Evolutionary conservation across 805 yeast species (phyloP), one percentile per base, ranked within the genome.

Genomic region (Schwanniomyces vanrijiae): DNA sequence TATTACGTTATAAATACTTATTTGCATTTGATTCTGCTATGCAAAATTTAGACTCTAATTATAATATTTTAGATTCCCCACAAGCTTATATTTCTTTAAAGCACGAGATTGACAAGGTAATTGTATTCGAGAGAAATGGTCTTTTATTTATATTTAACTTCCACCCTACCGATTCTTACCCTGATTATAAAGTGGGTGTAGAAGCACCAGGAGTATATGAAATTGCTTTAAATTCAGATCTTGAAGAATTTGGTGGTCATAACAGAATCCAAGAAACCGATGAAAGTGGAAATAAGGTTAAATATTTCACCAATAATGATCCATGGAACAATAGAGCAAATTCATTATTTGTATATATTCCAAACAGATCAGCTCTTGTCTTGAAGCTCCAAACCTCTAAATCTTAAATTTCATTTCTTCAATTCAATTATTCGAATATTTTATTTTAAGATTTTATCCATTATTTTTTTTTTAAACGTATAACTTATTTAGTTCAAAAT

Each of bases 111-210:
- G 99, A 92, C 71, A 92, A 92, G 67, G 86, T 92, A 44, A 66
- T 94, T 46, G 96, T 82, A 0, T 94, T 83, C 68, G 98, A 92
- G 67, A 81, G 97, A 55, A 89, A 86, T 45, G 94, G 91, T 0
- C 76, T 89, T 26, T 60, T 94, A 43, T 94, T 92, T 59, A 75
- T 91, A 25, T 90, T 91, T 76, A 92, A 94, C 67, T 89, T 94
- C 77, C 89, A 92, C 66, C 96, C 96, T 26, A 78, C 86, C 0
- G 72, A 88, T 46, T 87, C 96, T 2, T 92, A 75, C 66, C 74
- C 88, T 1, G 96, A 90, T 67, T 92, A 91, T 70, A 81, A 96
- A 61, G 76, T 92, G 41, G 98, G 99, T n/a, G 88, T 89, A 18
- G 90, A 92, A 22, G 69, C 58, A 10, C 75, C 92, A 0, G 99